These are phyloP conservation scores for Cicer yamashitae DNA, from an alignment of 306 rosid genomes.

Conservation along the genomic window DNA sequence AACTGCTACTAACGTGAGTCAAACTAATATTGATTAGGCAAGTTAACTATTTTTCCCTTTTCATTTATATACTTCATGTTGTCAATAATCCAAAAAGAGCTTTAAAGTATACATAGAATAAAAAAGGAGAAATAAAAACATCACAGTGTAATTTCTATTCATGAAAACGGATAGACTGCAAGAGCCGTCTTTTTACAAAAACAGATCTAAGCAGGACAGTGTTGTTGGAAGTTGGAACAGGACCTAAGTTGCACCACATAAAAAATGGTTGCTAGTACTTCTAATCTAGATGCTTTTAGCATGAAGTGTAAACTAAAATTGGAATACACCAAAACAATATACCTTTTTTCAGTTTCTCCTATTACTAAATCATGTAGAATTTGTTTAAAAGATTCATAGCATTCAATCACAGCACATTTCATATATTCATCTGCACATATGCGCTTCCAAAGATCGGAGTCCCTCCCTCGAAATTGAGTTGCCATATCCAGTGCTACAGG, in stretches of 20 bases:
- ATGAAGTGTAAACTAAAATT: conserved; percentile 39
- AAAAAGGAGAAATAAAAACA: conserved; percentile 9
- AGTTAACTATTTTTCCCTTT: conserved; percentile 8
- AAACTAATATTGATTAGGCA: conserved; percentile 32
- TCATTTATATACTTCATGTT: conserved; percentile 16
- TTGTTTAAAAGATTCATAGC: conserved; percentile 88
- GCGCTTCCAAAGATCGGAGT: conserved; percentile 95
- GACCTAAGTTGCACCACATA: not conserved
- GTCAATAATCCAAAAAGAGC: conserved; percentile 28
- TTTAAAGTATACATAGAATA: conserved; percentile 16
- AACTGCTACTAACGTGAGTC: conserved; percentile 20
- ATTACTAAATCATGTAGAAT: conserved; percentile 70
- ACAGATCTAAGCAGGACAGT: conserved; percentile 24
- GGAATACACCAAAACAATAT: conserved; percentile 20
- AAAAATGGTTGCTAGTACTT: conserved; percentile 21
- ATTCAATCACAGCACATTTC: conserved; percentile 96
- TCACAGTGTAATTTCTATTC: conserved; percentile 8
- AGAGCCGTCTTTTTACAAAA: conserved; percentile 15
- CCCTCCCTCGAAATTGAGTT: conserved; percentile 82
- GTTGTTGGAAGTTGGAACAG: conserved; percentile 18
- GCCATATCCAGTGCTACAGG: conserved; percentile 97
- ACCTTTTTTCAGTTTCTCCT: conserved; percentile 94
- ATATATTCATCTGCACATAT: conserved; percentile 92
- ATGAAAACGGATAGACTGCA: conserved; percentile 26
- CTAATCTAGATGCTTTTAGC: conserved; percentile 31